Percentiles rank a stretch among this genome's conserved stretches.
Conservation (phyloP, 176 grass and related monocot genomes). For the Miscanthus lutarioriparius region DNA sequence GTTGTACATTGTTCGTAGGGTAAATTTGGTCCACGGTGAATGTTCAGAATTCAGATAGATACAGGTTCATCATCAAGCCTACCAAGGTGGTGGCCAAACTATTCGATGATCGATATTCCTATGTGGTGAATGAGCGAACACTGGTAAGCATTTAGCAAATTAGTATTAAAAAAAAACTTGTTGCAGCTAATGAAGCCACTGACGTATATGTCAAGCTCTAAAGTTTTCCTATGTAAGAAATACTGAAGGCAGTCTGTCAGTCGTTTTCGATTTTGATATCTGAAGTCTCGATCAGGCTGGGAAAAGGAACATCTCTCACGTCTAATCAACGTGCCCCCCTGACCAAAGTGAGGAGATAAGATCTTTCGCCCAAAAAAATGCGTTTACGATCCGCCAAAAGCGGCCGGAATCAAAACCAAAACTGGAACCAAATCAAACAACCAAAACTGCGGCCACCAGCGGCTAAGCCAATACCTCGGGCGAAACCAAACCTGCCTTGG, state of each 20-base stretch:
- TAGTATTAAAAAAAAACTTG: neutral
- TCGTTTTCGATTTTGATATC: neutral
- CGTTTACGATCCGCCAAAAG: neutral
- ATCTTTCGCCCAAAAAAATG: neutral
- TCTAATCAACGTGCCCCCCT: neutral
- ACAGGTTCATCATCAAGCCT: neutral
- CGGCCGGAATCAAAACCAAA: neutral
- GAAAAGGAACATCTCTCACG: neutral
- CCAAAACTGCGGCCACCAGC: constrained; percentile 22
- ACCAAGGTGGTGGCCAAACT: no score
- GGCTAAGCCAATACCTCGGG: neutral
- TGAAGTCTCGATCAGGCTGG: neutral
- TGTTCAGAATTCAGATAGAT: neutral
- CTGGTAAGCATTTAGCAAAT: neutral
- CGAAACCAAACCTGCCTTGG: neutral
- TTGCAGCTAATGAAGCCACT: neutral
- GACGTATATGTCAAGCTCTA: neutral
- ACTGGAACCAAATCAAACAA: neutral
- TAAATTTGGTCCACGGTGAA: neutral
- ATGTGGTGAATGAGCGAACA: neutral
- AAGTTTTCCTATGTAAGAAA: neutral
- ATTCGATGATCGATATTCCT: no score
- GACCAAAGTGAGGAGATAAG: neutral
- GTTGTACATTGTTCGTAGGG: neutral
- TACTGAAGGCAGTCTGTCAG: neutral